phyloP scores from a whole-genome alignment of 345 rosid genomes.

The Pugionium cornutum region DNA sequence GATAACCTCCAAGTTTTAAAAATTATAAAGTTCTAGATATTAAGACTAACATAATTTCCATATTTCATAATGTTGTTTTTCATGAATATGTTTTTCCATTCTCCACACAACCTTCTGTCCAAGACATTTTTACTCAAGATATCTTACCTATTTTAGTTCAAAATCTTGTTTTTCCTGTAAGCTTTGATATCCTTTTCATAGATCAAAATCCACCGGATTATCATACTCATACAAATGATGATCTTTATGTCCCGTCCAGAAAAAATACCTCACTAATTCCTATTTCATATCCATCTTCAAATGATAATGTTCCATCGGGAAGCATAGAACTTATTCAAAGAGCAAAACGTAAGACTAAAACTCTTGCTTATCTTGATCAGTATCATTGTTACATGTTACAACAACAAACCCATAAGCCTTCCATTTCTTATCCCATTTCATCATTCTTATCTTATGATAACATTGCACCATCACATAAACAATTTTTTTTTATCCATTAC shows the following conservation, averaged over 20 bases:
- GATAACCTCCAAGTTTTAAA: not conserved
- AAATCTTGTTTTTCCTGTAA: not conserved
- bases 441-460: not conserved
- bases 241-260: too few relatives aligned
- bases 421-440: not conserved
- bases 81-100: constrained; percentile 1
- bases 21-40: not conserved
- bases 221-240: too few relatives aligned
- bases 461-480: too few relatives aligned
- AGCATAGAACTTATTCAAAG: too few relatives aligned
- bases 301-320: too few relatives aligned
- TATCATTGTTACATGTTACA: not conserved
- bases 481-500: not conserved
- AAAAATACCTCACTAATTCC: too few relatives aligned
- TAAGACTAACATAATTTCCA: too few relatives aligned
- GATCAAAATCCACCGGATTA: too few relatives aligned
- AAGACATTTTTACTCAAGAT: not conserved
- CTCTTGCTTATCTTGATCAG: not conserved
- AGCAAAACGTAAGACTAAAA: not conserved
- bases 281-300: too few relatives aligned
- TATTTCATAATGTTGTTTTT: not conserved
- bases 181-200: too few relatives aligned
- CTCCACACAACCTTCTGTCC: too few relatives aligned
- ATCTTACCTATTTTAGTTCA: not conserved
- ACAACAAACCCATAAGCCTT: not conserved